These are phyloP conservation scores for Lachancea kluyveri DNA, from an alignment of 805 yeast genomes.

Conservation along the genomic window DNA sequence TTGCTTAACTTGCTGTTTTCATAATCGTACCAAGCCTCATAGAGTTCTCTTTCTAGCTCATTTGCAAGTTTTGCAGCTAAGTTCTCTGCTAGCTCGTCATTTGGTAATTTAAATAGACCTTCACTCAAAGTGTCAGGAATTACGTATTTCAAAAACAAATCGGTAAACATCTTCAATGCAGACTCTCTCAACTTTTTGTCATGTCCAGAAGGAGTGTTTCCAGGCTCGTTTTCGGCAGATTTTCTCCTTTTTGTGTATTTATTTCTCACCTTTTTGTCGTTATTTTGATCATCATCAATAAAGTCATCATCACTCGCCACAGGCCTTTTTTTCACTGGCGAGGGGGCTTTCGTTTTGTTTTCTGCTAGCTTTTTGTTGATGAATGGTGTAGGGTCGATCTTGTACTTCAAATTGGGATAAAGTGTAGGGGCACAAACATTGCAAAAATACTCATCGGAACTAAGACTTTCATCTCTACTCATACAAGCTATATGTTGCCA, in stretches of 20 bases:
- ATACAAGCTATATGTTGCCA: conserved; percentile 71
- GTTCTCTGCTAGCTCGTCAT: conserved; percentile 30
- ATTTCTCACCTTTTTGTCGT: conserved; percentile 1
- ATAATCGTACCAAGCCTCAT: conserved; percentile 31
- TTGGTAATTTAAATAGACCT: conserved; percentile 21
- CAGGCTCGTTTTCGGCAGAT: conserved; percentile 8
- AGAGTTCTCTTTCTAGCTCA: conserved; percentile 47
- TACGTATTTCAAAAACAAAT: conserved; percentile 37
- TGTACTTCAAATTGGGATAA: conserved; percentile 31
- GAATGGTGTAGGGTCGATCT: conserved; percentile 28
- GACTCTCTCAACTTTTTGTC: conserved; percentile 37
- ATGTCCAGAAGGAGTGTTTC: conserved; percentile 12
- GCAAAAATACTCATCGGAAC: conserved; percentile 49
- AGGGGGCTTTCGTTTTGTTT: conserved; percentile 2
- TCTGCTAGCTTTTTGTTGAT: too few relatives aligned
- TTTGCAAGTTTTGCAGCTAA: conserved; percentile 42
- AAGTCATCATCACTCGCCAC: too few relatives aligned
- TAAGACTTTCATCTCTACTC: conserved; percentile 34
- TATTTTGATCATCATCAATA: conserved; percentile 4
- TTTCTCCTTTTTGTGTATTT: conserved; percentile 5
- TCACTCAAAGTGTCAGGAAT: conserved; percentile 21
- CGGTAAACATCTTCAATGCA: conserved; percentile 47
- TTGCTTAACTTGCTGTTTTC: conserved; percentile 18
- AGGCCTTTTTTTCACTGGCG: too few relatives aligned
- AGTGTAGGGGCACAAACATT: conserved; percentile 43